Evolutionary conservation across 208 protist genomes (phyloP).

Genomic region (Wallacemonas sp.): DNA sequence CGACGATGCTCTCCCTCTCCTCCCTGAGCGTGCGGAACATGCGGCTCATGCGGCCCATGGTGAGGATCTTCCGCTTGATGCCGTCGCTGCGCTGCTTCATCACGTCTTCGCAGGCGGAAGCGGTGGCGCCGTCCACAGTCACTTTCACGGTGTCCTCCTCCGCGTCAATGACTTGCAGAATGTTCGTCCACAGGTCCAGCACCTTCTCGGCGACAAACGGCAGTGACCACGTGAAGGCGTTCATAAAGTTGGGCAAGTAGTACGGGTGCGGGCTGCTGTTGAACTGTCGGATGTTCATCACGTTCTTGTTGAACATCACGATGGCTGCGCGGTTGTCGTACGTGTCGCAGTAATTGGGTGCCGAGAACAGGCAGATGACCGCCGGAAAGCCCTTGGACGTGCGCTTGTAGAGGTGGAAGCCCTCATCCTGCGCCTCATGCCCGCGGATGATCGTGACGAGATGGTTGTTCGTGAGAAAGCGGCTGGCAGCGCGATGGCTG

Average conservation of each 20-base stretch:
- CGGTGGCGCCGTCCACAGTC: neutral
- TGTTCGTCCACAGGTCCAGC: constrained; percentile 83
- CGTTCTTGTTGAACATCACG: constrained; percentile 91
- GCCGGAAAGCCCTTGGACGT: constrained; percentile 93
- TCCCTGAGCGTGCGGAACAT: constrained; percentile 63
- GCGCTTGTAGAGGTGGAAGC: constrained; percentile 94
- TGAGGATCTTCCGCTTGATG: constrained; percentile 67
- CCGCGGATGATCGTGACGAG: constrained; percentile 96
- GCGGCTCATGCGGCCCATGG: constrained; percentile 48
- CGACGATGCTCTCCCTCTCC: constrained; percentile 59
- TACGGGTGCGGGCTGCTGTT: constrained; percentile 95
- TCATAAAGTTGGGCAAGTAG: constrained; percentile 98
- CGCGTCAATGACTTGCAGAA: constrained; percentile 78
- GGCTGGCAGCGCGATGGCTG: constrained; percentile 78
- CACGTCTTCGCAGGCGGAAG: constrained; percentile 4
- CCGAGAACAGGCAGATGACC: constrained; percentile 97
- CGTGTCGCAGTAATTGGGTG: constrained; percentile 98
- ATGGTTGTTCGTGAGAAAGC: constrained; percentile 95
- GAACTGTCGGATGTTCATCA: constrained; percentile 98
- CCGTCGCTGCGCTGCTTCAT: constrained; percentile 39
- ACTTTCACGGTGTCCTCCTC: constrained; percentile 40
- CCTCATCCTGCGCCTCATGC: constrained; percentile 95
- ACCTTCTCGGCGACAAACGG: constrained; percentile 97
- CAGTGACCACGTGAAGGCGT: constrained; percentile 97
- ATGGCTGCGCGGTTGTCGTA: constrained; percentile 97